A percentile compares a stretch with the other conserved stretches of the same genome.
Evolutionary conservation across 805 yeast species (phyloP).

Genomic region (Monosporozyma siamensis): DNA sequence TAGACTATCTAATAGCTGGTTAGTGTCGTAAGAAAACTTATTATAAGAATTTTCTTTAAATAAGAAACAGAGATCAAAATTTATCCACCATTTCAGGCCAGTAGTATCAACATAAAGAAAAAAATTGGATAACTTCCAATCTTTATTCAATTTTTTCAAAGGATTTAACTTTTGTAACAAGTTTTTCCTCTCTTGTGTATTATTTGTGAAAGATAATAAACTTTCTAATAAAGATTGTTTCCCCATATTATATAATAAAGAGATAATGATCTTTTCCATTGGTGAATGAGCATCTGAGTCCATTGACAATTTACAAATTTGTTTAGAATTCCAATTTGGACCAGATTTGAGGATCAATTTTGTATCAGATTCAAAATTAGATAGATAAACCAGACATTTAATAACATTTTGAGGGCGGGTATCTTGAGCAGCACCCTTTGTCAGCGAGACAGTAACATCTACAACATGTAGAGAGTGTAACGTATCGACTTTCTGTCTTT

Average conservation of each 20-base stretch:
- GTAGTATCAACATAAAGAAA: not conserved
- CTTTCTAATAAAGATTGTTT: not conserved
- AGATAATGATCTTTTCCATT: not conserved
- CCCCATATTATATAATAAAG: not conserved
- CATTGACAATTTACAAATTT: not conserved
- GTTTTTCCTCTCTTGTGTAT: not conserved
- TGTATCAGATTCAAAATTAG: not conserved
- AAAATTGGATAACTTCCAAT: not conserved
- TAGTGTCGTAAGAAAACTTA: slow-evolving; percentile 20
- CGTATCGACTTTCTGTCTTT: not conserved
- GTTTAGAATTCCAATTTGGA: not conserved
- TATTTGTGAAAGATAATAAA: not conserved
- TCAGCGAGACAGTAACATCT: too few species aligned
- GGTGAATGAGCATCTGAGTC: not conserved
- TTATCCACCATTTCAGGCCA: not conserved
- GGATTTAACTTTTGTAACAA: not conserved
- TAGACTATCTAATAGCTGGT: slow-evolving; percentile 15
- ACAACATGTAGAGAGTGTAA: too few species aligned
- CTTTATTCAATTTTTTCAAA: slow-evolving; percentile 5
- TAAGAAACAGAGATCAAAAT: slow-evolving; percentile 4
- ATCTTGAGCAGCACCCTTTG: too few species aligned
- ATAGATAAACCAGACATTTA: not conserved
- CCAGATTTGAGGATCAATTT: not conserved
- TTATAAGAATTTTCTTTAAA: slow-evolving; percentile 13
- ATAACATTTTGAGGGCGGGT: not conserved